Percentiles rank a stretch among this genome's conserved stretches.
phyloP scores from a whole-genome alignment of 768 basidiomycete species.

The Mycena latifolia region DNA sequence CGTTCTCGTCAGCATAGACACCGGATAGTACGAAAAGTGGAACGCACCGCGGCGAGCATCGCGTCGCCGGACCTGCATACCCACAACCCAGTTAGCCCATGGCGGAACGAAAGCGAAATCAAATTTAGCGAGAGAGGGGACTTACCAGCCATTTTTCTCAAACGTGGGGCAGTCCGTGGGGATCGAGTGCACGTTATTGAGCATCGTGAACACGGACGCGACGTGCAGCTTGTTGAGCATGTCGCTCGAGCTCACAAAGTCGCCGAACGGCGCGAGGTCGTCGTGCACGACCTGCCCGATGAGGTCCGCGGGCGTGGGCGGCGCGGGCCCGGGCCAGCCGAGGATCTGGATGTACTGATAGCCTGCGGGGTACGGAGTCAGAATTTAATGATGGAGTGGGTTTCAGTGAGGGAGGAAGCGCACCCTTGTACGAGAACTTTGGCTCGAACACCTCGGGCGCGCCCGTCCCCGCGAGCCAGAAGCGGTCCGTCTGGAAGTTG shows the following conservation, averaged over 20 bases:
- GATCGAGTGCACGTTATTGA: constrained; percentile 43
- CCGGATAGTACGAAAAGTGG: too few relatives aligned
- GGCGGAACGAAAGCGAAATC: too few relatives aligned
- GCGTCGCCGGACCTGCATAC: constrained; percentile 41
- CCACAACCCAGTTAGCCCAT: too few relatives aligned
- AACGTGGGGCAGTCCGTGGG: constrained; percentile 45
- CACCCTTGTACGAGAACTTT: constrained; percentile 43
- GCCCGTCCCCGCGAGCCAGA: constrained; percentile 43
- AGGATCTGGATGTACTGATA: constrained; percentile 42
- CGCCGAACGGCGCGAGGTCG: constrained; percentile 35
- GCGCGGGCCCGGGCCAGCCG: constrained; percentile 39
- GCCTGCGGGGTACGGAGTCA: constrained; percentile 27
- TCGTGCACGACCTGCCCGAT: constrained; percentile 42
- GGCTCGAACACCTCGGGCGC: constrained; percentile 39
- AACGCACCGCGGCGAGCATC: constrained; percentile 43
- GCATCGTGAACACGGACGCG: constrained; percentile 39
- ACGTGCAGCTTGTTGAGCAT: constrained; percentile 41
- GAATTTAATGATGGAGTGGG: too few relatives aligned
- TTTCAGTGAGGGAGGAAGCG: not conserved
- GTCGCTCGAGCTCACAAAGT: constrained; percentile 35
- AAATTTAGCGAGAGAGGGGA: not conserved
- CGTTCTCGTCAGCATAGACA: too few relatives aligned
- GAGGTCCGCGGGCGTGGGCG: constrained; percentile 38
- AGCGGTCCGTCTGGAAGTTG: constrained; percentile 44
- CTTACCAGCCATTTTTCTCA: constrained; percentile 48